A percentile compares a stretch with the other conserved stretches of the same genome.
Conservation (phyloP, 352 stramenopile species). For the Globisporangium orthogonon region DNA sequence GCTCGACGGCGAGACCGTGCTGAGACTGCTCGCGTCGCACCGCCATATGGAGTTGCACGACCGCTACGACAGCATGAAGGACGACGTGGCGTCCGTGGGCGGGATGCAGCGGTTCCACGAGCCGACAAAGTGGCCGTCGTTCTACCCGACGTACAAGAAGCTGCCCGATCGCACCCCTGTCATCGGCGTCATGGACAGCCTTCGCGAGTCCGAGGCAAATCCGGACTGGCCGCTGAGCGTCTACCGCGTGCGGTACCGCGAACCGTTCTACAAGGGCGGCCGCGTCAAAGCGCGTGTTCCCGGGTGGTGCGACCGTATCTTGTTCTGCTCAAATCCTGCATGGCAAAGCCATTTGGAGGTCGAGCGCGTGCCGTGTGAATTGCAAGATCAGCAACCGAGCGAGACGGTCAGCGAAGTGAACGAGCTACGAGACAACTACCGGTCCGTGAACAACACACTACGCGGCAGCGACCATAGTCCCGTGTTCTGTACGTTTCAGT, state of each 20-base stretch:
- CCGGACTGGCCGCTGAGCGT: conserved; percentile 43
- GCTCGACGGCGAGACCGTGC: conserved; percentile 37
- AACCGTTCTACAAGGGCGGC: conserved; percentile 73
- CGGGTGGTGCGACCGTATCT: conserved; percentile 65
- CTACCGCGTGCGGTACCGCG: conserved; percentile 48
- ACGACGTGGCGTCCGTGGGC: conserved; percentile 32
- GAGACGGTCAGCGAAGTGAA: not conserved
- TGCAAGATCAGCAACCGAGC: not conserved
- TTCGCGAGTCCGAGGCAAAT: conserved; percentile 13
- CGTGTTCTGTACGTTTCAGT: conserved; percentile 50
- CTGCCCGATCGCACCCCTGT: conserved; percentile 13
- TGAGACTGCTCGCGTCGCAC: conserved; percentile 31
- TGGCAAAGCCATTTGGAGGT: conserved; percentile 20
- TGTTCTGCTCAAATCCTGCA: conserved; percentile 30
- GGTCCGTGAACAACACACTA: conserved; percentile 49
- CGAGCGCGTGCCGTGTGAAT: conserved; percentile 25
- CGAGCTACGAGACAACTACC: conserved; percentile 44
- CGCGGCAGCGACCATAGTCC: conserved; percentile 61
- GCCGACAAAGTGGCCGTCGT: conserved; percentile 55
- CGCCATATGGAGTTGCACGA: conserved; percentile 57
- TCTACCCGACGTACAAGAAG: conserved; percentile 82
- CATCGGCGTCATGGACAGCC: conserved; percentile 13
- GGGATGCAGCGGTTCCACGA: conserved; percentile 42
- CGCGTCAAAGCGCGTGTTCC: conserved; percentile 54
- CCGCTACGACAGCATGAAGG: conserved; percentile 57